These are phyloP conservation scores for Penicillium sp. DNA, from an alignment of 2,329 filamentous ascomycete species.

Conservation along the genomic window DNA sequence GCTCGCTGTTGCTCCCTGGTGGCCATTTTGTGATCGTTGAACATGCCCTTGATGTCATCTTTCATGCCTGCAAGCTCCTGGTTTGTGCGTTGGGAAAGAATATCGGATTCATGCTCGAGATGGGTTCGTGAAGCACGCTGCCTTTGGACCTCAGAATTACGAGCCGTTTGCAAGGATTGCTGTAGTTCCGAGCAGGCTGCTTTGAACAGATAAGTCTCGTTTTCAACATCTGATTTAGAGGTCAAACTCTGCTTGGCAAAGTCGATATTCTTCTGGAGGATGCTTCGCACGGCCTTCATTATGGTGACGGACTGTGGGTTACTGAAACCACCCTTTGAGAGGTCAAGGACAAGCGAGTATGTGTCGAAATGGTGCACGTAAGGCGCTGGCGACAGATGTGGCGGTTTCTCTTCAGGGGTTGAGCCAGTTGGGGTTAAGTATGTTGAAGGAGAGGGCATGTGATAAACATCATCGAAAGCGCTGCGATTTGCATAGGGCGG, in stretches of 20 bases:
- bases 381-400: slow-evolving; percentile 62
- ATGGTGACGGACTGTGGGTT: slow-evolving; percentile 69
- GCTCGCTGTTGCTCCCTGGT: slow-evolving; percentile 81
- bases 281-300: slow-evolving; percentile 83
- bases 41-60: slow-evolving; percentile 90
- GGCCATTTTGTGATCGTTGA: slow-evolving; percentile 91
- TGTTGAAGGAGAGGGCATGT: slow-evolving; percentile 38
- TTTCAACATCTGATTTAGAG: slow-evolving; percentile 88
- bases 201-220: slow-evolving; percentile 88
- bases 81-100: slow-evolving; percentile 72
- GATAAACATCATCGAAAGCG: slow-evolving; percentile 38
- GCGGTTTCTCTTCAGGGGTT: slow-evolving; percentile 46
- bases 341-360: slow-evolving; percentile 76
- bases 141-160: slow-evolving; percentile 70
- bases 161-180: slow-evolving; percentile 75
- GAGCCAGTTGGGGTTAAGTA: slow-evolving; percentile 27
- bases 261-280: slow-evolving; percentile 73
- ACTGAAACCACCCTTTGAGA: slow-evolving; percentile 66
- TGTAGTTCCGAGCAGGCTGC: slow-evolving; percentile 88
- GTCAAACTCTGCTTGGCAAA: slow-evolving; percentile 74
- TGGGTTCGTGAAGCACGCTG: slow-evolving; percentile 77
- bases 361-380: slow-evolving; percentile 97
- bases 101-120: slow-evolving; percentile 92
- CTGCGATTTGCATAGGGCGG: slow-evolving; percentile 13
- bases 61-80: slow-evolving; percentile 77